Conservation (phyloP, 192 early-diverging fungal species). For the Coemansia umbellata region DNA sequence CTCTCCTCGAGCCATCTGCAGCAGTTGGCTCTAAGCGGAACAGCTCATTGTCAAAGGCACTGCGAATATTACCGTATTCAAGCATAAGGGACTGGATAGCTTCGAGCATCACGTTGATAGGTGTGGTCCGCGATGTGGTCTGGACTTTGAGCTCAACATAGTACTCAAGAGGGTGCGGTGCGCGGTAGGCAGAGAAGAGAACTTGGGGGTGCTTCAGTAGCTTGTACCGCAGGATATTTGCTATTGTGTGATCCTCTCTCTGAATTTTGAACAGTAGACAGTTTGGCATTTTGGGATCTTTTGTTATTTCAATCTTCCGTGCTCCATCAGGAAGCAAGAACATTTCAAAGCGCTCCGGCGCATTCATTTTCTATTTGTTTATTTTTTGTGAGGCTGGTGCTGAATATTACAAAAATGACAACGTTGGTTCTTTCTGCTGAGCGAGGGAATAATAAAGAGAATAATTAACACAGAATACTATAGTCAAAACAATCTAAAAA, state of each 20-base stretch:
- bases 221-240: constrained; percentile 88
- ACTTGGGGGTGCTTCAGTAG: constrained; percentile 90
- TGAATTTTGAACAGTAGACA: constrained; percentile 87
- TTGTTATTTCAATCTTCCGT: constrained; percentile 73
- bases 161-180: constrained; percentile 95
- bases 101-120: constrained; percentile 71
- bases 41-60: constrained; percentile 73
- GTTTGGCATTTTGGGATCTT: constrained; percentile 91
- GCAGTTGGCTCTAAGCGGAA: constrained; percentile 15
- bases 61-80: constrained; percentile 71
- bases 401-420: background rate
- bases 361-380: constrained; percentile 60
- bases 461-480: no score
- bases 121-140: constrained; percentile 82
- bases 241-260: constrained; percentile 97
- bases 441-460: no score
- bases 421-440: no score
- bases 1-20: constrained; percentile 2
- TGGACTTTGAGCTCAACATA: constrained; percentile 88
- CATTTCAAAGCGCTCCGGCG: constrained; percentile 79
- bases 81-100: constrained; percentile 76
- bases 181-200: constrained; percentile 93
- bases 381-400: background rate
- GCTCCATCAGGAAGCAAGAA: constrained; percentile 74
- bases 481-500: no score